A percentile compares a stretch with the other conserved stretches of the same genome.
Evolutionary conservation across 2,329 filamentous ascomycete species (phyloP).

Genomic region (Aspergillus aculeatus): DNA sequence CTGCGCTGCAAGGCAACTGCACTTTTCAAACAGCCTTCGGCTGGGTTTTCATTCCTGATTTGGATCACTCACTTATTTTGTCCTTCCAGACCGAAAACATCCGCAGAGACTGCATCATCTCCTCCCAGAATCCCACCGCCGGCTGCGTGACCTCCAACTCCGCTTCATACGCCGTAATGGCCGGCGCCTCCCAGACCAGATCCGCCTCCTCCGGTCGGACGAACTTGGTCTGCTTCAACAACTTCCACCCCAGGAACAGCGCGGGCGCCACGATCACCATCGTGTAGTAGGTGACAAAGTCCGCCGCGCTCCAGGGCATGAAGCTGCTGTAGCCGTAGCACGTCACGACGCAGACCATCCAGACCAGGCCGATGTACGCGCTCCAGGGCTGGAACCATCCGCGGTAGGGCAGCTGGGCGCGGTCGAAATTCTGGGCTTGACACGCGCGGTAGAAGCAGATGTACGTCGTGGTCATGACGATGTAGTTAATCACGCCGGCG

Average conservation of each 20-base stretch:
- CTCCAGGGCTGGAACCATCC: conserved; percentile 67
- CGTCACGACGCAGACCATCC: conserved; percentile 66
- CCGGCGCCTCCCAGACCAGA: conserved; percentile 12
- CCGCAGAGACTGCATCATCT: conserved; percentile 6
- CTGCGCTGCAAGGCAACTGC: too few species aligned
- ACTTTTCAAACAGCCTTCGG: too few species aligned
- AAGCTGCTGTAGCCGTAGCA: conserved; percentile 73
- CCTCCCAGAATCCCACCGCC: conserved; percentile 15
- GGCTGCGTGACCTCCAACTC: conserved; percentile 11
- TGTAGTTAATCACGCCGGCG: conserved; percentile 23
- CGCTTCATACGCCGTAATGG: conserved; percentile 15
- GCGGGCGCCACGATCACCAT: conserved; percentile 62
- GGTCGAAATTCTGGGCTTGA: conserved; percentile 63
- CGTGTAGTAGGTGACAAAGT: conserved; percentile 72
- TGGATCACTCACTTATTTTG: neutral
- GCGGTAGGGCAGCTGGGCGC: conserved; percentile 65
- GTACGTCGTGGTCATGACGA: conserved; percentile 65
- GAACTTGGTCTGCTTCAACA: conserved; percentile 7
- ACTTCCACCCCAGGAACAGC: conserved; percentile 67
- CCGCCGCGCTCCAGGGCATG: conserved; percentile 46
- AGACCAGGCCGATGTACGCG: conserved; percentile 57
- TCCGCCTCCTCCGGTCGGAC: conserved; percentile 10
- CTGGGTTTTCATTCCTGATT: too few species aligned
- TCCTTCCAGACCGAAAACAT: neutral
- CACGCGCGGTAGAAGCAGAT: conserved; percentile 68